Conservation (phyloP, 2,329 filamentous ascomycete species). For the Cladophialophora immunda region DNA sequence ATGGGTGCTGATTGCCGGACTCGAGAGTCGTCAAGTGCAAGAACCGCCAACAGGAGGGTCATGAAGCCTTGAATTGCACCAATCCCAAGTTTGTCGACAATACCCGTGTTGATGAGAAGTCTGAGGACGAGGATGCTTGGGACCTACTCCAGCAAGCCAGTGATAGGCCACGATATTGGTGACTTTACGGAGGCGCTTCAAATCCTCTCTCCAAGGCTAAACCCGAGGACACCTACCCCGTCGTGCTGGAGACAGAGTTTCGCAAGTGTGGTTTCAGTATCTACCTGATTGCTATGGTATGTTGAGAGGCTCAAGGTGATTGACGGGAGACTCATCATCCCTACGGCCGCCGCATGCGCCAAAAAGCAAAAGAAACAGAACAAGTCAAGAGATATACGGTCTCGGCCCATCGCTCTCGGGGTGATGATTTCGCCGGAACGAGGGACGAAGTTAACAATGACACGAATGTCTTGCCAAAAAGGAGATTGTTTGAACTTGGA, state of each 20-base stretch:
- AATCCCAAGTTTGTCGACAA: slow-evolving; percentile 55
- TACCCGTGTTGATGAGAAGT: slow-evolving; percentile 56
- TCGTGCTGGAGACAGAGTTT: slow-evolving; percentile 61
- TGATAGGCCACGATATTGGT: slow-evolving; percentile 58
- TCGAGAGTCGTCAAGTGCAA: slow-evolving; percentile 54
- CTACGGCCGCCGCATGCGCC: no score
- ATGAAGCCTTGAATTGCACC: slow-evolving; percentile 55
- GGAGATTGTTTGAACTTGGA: no score
- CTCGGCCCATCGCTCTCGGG: no score
- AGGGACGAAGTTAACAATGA: no score
- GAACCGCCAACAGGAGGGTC: slow-evolving; percentile 58
- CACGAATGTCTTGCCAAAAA: no score
- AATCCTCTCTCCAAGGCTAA: slow-evolving; percentile 61
- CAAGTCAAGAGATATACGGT: no score
- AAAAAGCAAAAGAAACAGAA: no score
- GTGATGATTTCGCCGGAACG: no score
- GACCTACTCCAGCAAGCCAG: slow-evolving; percentile 58
- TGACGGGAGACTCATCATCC: no score
- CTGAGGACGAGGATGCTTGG: slow-evolving; percentile 62
- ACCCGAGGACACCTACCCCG: slow-evolving; percentile 54
- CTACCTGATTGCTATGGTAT: slow-evolving; percentile 60
- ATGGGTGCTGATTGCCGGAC: slow-evolving; percentile 55
- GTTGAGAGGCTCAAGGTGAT: no score
- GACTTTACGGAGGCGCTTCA: slow-evolving; percentile 60
- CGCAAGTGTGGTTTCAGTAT: slow-evolving; percentile 57